phyloP scores from a whole-genome alignment of 306 rosid genomes.

The Luffa acutangula region DNA sequence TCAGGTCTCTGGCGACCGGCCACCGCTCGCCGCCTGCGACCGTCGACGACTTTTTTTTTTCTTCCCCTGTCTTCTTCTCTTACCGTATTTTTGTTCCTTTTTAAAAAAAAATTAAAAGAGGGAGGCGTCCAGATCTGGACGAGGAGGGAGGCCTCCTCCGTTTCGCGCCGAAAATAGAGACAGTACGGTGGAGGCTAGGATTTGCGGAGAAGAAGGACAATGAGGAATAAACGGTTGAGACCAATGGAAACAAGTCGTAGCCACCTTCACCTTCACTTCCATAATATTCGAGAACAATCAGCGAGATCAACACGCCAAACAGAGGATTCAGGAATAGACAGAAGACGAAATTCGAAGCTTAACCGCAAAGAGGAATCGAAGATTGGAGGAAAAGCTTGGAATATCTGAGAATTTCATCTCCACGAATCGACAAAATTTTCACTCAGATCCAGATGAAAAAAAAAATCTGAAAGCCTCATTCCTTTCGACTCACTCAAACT shows the following conservation, averaged over 20 bases:
- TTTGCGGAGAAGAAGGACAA: conserved; percentile 9
- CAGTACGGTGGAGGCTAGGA: conserved; percentile 4
- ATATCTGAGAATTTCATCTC: conserved; percentile 2
- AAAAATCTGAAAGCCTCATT: neutral
- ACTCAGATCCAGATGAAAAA: neutral
- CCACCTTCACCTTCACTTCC: conserved; percentile 9
- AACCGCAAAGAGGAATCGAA: neutral
- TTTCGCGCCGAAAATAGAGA: no score
- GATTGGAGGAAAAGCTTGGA: neutral
- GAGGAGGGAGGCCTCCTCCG: no score
- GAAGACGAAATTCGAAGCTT: conserved; percentile 1
- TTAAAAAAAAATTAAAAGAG: no score
- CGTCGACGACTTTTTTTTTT: no score
- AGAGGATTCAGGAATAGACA: neutral
- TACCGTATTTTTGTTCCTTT: no score
- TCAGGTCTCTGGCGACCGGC: no score
- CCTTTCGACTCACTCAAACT: neutral
- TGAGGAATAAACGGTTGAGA: conserved; percentile 7
- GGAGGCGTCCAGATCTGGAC: no score
- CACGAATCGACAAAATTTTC: neutral
- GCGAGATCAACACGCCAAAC: neutral
- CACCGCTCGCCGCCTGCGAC: no score
- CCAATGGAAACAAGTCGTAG: conserved; percentile 14
- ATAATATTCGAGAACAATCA: neutral
- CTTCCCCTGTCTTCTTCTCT: no score